Conservation (phyloP, 495 filamentous ascomycete genomes). For the Lasiosphaeria miniovina region DNA sequence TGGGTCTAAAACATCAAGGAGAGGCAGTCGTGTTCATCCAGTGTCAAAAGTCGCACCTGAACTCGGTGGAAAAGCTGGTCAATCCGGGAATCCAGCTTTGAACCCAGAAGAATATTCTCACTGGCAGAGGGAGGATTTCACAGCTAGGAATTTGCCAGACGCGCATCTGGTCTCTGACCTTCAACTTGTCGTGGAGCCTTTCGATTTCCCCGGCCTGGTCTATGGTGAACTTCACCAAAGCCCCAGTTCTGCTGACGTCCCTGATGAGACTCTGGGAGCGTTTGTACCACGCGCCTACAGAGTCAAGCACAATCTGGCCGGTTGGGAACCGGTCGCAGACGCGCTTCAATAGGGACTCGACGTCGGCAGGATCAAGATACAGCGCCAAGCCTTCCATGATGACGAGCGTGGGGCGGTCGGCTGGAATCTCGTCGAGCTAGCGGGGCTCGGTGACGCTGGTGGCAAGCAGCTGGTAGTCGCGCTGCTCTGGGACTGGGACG, state of each 20-base stretch:
- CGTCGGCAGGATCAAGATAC: slow-evolving; percentile 16
- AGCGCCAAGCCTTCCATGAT: slow-evolving; percentile 22
- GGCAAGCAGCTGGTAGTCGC: slow-evolving; percentile 19
- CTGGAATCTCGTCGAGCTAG: slow-evolving; percentile 20
- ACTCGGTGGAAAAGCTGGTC: not conserved
- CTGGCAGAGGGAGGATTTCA: not conserved
- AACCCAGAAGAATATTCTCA: not conserved
- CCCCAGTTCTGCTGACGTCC: not conserved
- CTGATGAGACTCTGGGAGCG: not conserved
- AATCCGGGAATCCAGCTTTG: slow-evolving; percentile 9
- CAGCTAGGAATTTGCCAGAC: not conserved
- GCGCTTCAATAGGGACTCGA: slow-evolving; percentile 11
- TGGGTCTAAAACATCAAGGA: not conserved
- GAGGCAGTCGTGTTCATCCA: no score
- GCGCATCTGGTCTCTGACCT: not conserved
- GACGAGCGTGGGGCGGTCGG: slow-evolving; percentile 19
- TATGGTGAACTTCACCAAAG: not conserved
- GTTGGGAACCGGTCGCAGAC: slow-evolving; percentile 15
- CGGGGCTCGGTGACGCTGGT: slow-evolving; percentile 10
- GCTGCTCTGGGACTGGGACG: not conserved
- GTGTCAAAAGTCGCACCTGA: slow-evolving; percentile 8
- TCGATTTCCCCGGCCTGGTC: slow-evolving; percentile 2
- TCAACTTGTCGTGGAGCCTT: slow-evolving; percentile 4
- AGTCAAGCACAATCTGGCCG: slow-evolving; percentile 19
- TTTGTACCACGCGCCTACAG: slow-evolving; percentile 9